Percentiles rank a stretch among this genome's conserved stretches.
Evolutionary conservation across 495 filamentous ascomycete species (phyloP).

Genomic region (Podospora tetraspora): DNA sequence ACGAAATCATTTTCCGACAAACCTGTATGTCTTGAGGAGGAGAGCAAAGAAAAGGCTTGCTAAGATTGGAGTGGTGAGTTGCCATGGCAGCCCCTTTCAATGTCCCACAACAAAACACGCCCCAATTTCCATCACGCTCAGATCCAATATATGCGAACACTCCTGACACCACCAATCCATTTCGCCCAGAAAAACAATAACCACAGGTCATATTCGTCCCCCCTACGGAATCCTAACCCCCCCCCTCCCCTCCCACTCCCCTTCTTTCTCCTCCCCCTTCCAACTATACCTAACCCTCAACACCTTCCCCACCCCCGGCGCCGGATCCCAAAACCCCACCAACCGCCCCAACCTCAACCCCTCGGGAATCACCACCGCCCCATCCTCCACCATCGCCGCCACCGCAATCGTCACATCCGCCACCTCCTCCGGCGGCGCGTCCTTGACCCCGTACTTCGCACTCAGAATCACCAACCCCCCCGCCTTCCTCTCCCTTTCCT

Average conservation of each 20-base stretch:
- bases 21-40: no score
- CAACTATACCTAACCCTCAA: conserved; percentile 52
- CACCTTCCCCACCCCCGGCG: conserved; percentile 46
- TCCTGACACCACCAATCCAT: no score
- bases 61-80: no score
- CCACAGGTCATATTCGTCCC: no score
- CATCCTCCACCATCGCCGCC: conserved; percentile 26
- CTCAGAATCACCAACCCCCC: conserved; percentile 31
- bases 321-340: conserved; percentile 55
- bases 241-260: conserved; percentile 43
- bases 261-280: conserved; percentile 41
- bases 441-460: conserved; percentile 30
- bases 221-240: conserved; percentile 36
- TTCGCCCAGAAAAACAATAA: no score
- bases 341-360: conserved; percentile 42
- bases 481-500: conserved; percentile 34
- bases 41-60: no score
- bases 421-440: conserved; percentile 29
- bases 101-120: no score
- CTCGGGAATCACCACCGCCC: conserved; percentile 18
- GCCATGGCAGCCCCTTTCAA: no score
- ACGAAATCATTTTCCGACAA: no score
- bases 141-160: no score
- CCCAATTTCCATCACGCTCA: no score
- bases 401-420: conserved; percentile 33